Evolutionary conservation across 1,284 basidiomycete genomes (phyloP), one percentile per base, ranked within the genome.

Genomic region (Rhodotorula sp.): DNA sequence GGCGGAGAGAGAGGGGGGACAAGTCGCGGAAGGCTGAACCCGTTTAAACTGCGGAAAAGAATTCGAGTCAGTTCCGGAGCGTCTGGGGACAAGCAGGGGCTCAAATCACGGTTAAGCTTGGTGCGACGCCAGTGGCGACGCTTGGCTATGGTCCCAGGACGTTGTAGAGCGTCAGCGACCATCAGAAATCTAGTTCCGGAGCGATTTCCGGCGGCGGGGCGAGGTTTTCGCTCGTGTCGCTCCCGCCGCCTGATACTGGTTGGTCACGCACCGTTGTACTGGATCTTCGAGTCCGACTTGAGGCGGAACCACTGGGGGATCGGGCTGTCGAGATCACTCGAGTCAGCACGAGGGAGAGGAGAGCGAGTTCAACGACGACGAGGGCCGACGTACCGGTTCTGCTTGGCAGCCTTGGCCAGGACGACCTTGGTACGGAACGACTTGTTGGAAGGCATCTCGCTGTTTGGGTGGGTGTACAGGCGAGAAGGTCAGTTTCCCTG

Each of bases 391-490:
- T 79, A 94, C 91, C 95, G 88, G 87, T 99, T 99, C 87, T 95
- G 93, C 81, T 91, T 88, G 73, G 86, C 83, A 75, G 94, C 94
- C 88, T 98, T 98, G 80, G 95, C 93, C 78, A 99, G 91, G 82
- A 89, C 95, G 82, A 90, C 89, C 87, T 99, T 96, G 80, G 89
- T 93, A 81, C 91, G 87, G 89, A 97, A 97, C 74, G 91, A 88
- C 86, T 98, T 98, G 88, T 97, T 92, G 81, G 94, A 97, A 83
- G 95, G 95, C 95, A 76, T 75, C 69, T 73, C 73, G 68, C 73
- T 75, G 62, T 15, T 12, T 12, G 30, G 18, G 49, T 12, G 29
- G 51, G 8, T 15, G 29, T 24, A 22, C 29, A 30, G 17, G 45
- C 24, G n/a, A 22, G 30, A n/a, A 26, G 54, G 26, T 22, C 37